Percentiles rank a stretch among this genome's conserved stretches.
Evolutionary conservation across 306 rosid species (phyloP).

Genomic region (Cucurbita ficifolia): DNA sequence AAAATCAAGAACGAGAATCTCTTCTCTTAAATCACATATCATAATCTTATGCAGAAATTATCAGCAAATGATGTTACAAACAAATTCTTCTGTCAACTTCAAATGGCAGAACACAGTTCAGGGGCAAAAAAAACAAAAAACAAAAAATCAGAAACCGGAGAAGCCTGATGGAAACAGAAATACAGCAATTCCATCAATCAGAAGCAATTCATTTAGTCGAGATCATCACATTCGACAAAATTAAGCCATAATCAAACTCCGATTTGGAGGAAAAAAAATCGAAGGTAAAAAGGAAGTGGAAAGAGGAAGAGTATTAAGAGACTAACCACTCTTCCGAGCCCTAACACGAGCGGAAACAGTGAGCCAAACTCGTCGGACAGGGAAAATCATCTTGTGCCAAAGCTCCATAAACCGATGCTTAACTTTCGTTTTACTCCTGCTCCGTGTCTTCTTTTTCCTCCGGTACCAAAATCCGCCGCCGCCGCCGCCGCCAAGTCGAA

Average conservation of each 20-base stretch:
- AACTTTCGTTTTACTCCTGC: conserved; percentile 15
- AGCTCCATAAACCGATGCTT: conserved; percentile 37
- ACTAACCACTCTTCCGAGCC: conserved; percentile 39
- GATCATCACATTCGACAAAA: not conserved
- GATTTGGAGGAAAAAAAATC: not conserved
- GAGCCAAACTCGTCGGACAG: conserved; percentile 59
- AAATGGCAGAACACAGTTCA: not conserved
- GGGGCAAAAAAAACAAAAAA: too few relatives aligned
- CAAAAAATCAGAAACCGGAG: not conserved
- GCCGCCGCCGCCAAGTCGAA: conserved; percentile 8
- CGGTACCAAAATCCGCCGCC: conserved; percentile 8
- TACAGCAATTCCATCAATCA: not conserved
- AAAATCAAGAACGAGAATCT: not conserved
- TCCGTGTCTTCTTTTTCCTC: conserved; percentile 16
- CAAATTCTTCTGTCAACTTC: not conserved
- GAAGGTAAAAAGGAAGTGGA: not conserved
- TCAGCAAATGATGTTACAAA: not conserved
- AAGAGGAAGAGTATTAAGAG: not conserved
- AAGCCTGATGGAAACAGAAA: not conserved
- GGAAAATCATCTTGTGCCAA: conserved; percentile 50
- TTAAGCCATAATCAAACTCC: not conserved
- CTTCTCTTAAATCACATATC: not conserved
- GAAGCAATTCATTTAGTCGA: not conserved
- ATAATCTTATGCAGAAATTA: not conserved
- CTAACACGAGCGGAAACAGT: conserved; percentile 56